Base-by-base conservation (phyloP, 164 flowering plant species). In the Annona cherimola region DNA sequence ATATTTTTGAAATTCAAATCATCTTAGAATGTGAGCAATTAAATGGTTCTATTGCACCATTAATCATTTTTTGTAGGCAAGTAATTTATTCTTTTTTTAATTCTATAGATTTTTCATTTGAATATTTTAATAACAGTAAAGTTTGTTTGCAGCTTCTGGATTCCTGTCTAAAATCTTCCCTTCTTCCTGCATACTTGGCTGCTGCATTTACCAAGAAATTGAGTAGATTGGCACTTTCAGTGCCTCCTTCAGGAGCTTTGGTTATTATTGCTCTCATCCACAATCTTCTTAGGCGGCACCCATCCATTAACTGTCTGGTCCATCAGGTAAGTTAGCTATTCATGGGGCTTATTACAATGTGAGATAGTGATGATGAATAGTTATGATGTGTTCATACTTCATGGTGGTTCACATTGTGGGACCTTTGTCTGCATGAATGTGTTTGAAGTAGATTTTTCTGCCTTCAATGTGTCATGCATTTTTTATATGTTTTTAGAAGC, bases 151-250 rank as follows among this genome's bases (percentile, higher is more conserved):
- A 95, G 99, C 94, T 95, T 77, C 86, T 95, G 75, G 99, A 93
- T 84, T 82, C 89, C 54, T 93, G 98, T 82, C 76, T 95, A 73
- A 95, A 90, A 73, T 93, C 99, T 60, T 84, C 96, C 68, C 93
- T 93, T 78, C 92, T 95, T 76, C 97, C 98, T 18, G 99, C 97
- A 60, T 91, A 95, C 74, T 71, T 95, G 78, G 96, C 98, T n/a
- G 96, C 99, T 84, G 85, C 97, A 50, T 95, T 91, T 83, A 83
- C 92, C 7, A 95, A 95, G 85, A 95, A 88, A 72, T 81, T 95
- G 83, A 91, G 98, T 73, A 85, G 99, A 76, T 78, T 95, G 75
- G 71, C 96, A 18, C 90, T 95, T 61, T 78, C 77, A 8, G 89
- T 83, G 41, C 96, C 99, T 71, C 95, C 99, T 66, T 87, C 97